Percentiles rank a stretch among this genome's conserved stretches.
phyloP scores from a whole-genome alignment of 2,329 filamentous ascomycete species.

The Rutstroemia sp. region DNA sequence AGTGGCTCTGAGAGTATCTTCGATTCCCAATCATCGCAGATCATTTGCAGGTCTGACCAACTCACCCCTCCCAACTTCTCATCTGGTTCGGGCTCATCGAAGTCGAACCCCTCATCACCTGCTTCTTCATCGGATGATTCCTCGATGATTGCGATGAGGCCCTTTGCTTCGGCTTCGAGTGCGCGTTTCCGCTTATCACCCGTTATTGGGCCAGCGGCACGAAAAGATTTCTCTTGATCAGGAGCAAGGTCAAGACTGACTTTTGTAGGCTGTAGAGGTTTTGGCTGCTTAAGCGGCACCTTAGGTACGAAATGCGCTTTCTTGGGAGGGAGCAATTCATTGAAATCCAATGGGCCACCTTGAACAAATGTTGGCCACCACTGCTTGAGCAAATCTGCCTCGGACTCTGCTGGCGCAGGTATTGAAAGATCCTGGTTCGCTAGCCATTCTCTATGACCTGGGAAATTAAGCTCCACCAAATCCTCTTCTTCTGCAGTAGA shows the following conservation, averaged over 20 bases:
- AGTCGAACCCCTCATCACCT: slow-evolving; percentile 44
- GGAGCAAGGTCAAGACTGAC: slow-evolving; percentile 76
- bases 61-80: slow-evolving; percentile 69
- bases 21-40: slow-evolving; percentile 80
- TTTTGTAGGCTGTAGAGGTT: slow-evolving; percentile 78
- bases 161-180: slow-evolving; percentile 42
- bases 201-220: slow-evolving; percentile 56
- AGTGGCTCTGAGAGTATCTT: slow-evolving; percentile 39
- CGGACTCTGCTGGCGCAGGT: slow-evolving; percentile 63
- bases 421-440: slow-evolving; percentile 54
- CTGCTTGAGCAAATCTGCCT: slow-evolving; percentile 68
- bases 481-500: slow-evolving; percentile 17
- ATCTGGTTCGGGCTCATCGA: slow-evolving; percentile 41
- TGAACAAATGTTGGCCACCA: slow-evolving; percentile 77
- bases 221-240: slow-evolving; percentile 82
- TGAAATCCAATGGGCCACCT: slow-evolving; percentile 69
- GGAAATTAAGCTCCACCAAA: slow-evolving; percentile 39
- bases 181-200: slow-evolving; percentile 48
- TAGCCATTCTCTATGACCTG: slow-evolving; percentile 26
- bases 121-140: slow-evolving; percentile 32
- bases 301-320: slow-evolving; percentile 73
- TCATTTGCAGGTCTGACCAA: slow-evolving; percentile 72
- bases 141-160: slow-evolving; percentile 39
- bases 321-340: slow-evolving; percentile 75
- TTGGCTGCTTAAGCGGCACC: slow-evolving; percentile 69